Evolutionary conservation across 2,329 filamentous ascomycete genomes (phyloP), one percentile per base, ranked within the genome.

Genomic region (Ophiostoma novo-ulmi): DNA sequence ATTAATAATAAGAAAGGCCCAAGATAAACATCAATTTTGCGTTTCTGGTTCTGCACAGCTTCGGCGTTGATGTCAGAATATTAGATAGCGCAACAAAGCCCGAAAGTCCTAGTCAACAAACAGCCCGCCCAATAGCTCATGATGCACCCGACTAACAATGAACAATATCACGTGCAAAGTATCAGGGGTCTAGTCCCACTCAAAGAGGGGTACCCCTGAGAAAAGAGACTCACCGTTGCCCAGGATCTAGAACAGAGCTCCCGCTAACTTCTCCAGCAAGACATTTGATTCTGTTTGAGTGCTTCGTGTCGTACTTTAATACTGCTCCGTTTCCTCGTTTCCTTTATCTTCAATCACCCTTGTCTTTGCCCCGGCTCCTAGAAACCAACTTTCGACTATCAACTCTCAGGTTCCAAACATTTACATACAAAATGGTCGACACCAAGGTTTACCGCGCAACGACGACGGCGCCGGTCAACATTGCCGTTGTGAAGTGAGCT

Each of bases 381-480:
- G 44, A 48, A 48, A 44, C 41, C 17, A 20, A 48, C 17, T n/a
- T 20, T 48, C 17, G 13, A 44, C 31, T 31, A 31, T 14, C 41
- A 48, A 20, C 44, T 1, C n/a, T 41, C 35, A 38, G 10, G 44
- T 38, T 36, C 38, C 11, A 14, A 65, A n/a, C 36, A 14, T 8
- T n/a, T 22, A 58, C 44, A 22, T 17, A 22, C 64, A 14, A 69
- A 69, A 75, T 75, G 73, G 72, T 71, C 41, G 83, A 84, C 75
- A 81, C 77, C 69, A 84, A 83, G 71, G 86, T 98, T 77, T 94
- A 96, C 84, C 91, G 93, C 77, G 92, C 95, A 76, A 97, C 92
- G 84, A 97, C 95, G 72, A 98, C 94, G 74, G 95, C 95, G 58
- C 95, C 94, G 17, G 94, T 98, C 78, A 98, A 98, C 84, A 98